Base-by-base conservation (phyloP, 2,329 filamentous ascomycete genomes). In the Chaetomiaceae sp. region DNA sequence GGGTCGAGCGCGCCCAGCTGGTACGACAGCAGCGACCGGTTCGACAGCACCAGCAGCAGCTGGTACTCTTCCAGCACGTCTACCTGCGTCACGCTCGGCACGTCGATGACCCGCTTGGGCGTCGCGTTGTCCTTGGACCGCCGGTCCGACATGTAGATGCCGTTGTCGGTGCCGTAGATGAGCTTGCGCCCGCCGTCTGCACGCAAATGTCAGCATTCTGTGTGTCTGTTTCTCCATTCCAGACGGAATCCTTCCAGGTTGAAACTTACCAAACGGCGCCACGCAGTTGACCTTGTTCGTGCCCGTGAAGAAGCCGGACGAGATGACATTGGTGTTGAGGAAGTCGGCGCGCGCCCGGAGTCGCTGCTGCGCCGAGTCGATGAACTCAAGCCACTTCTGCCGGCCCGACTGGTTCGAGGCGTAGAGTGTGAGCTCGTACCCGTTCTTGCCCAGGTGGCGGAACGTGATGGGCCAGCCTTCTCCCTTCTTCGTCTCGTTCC, bases 331-430 rank as follows among this genome's bases (percentile, higher is more conserved):
- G 19, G 85, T 79, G 58, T 87, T 91, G 70, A 97, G 94, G 74
- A 95, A 97, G 57, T 89, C 84, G 49, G 93, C 88, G 50, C 88
- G 88, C 22, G 90, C 84, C 54, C 89, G 81, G 48, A 98, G 75
- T 52, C 86, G 86, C 58, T 87, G 82, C 65, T 98, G 94, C 56
- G 95, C 89, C 40, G 82, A 78, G 60, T 95, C 88, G 58, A 98
- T 96, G 60, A 88, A 84, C 68, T 98, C 90, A 63, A 98, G 88
- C 84, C 93, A 98, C 68, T 97, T 98, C 65, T 91, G 88, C 48
- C 93, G 79, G 20, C 88, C 87, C 8, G 88, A 85, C 57, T 88
- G 84, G 49, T 88, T 94, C 9, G 84, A 82, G 38, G 89, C 91
- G 65, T 85, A 97, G 4, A 98, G 75, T 3, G 90, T 93, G 59